These are phyloP conservation scores for Blastobotrys americana DNA, from an alignment of 805 yeast species.

Conservation along the genomic window DNA sequence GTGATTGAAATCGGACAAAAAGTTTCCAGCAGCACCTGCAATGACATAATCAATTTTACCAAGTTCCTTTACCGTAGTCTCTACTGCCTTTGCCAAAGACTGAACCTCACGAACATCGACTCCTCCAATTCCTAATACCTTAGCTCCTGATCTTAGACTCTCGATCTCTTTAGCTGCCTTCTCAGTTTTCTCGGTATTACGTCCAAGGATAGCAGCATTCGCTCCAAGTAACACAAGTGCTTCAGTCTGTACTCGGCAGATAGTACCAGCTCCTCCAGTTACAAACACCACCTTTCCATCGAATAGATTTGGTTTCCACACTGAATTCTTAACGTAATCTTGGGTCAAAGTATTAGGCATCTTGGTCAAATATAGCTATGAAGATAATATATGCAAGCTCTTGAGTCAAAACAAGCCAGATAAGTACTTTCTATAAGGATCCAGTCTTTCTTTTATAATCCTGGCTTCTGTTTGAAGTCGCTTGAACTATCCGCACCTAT, in stretches of 20 bases:
- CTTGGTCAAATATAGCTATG: too few species aligned
- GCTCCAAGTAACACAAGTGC: constrained; percentile 82
- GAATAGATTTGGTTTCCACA: constrained; percentile 55
- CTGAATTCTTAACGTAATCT: constrained; percentile 22
- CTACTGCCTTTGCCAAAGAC: constrained; percentile 56
- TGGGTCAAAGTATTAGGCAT: constrained; percentile 14
- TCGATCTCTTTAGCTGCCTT: constrained; percentile 61
- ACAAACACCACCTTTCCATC: constrained; percentile 80
- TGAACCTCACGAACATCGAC: constrained; percentile 73
- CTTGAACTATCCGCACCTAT: too few species aligned
- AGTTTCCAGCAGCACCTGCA: constrained; percentile 96
- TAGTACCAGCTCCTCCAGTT: constrained; percentile 97
- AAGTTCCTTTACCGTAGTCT: constrained; percentile 52
- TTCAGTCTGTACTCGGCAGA: constrained; percentile 83
- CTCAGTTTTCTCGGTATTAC: constrained; percentile 60
- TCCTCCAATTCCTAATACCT: constrained; percentile 62
- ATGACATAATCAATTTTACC: constrained; percentile 83
- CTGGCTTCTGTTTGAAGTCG: too few species aligned
- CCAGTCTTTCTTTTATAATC: too few species aligned
- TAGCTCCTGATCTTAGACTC: constrained; percentile 49
- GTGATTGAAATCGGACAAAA: constrained; percentile 69
- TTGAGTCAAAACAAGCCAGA: too few species aligned
- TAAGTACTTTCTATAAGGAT: too few species aligned
- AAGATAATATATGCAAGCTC: too few species aligned
- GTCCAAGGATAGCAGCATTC: constrained; percentile 76